Evolutionary conservation across 1,139 yeast genomes (phyloP), one percentile per base, ranked within the genome.

Genomic region (Kodamaea fungicola): DNA sequence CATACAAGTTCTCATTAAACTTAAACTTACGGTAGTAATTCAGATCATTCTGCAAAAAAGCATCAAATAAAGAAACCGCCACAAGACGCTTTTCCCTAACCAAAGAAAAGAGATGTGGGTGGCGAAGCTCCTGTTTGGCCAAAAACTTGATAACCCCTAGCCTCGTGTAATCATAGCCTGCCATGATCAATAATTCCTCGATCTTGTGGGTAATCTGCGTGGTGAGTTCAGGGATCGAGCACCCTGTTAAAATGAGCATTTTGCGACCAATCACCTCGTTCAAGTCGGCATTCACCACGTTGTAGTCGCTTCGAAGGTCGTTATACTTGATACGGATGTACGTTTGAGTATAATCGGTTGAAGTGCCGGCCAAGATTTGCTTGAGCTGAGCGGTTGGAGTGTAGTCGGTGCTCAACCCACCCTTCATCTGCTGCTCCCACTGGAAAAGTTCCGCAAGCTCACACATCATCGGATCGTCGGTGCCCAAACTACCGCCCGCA

Each of bases 261-360:
- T 69, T 69, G 43, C 67, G 67, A 42, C 66, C 64, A 21, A 67
- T 55, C 42, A 68, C 54, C 28, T 67, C 74, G 31, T 65, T 57
- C 12, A 67, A 47, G 10, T 32, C 40, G 16, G 52, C 46, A 3
- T 57, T 42, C n/a, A 67, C 42, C 35, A 51, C 56, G 40, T 59
- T 62, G 44, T 51, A 63, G 45, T 69, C 74, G 2, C 64, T 52
- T 32, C 44, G 41, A 29, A 67, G 45, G 36, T 61, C 66, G 27
- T 49, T 47, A 34, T 51, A 55, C 34, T 47, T 44, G 27, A 46
- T 33, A 29, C 45, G 36, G 6, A 40, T 33, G 22, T 38, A 46
- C 23, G 34, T 16, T 5, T 42, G 13, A 12, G 29, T 27, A 34
- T 34, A 31, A 23, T 26, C 28, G 12, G 26, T n/a, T 4, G 39